Conservation (phyloP, 192 early-diverging fungal genomes). For the Coemansia sp. region DNA sequence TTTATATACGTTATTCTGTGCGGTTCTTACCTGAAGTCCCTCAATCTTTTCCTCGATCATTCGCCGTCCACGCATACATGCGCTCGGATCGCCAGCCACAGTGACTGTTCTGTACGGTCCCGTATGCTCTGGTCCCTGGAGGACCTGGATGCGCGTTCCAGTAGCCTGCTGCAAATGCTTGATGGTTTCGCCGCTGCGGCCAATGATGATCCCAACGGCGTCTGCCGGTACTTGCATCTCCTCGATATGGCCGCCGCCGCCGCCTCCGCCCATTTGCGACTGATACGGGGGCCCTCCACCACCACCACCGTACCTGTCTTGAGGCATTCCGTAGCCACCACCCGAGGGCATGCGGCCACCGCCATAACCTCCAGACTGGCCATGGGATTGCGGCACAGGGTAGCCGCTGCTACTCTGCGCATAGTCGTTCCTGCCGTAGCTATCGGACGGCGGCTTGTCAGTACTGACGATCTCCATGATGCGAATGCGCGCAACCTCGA, state of each 20-base stretch:
- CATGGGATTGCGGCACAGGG: background rate
- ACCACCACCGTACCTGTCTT: background rate
- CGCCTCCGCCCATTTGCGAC: background rate
- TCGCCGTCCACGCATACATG: slow-evolving; percentile 33
- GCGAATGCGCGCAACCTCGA: slow-evolving; percentile 66
- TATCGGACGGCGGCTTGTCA: slow-evolving; percentile 3
- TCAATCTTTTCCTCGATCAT: slow-evolving; percentile 55
- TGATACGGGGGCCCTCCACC: background rate
- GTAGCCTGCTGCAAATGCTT: slow-evolving; percentile 46
- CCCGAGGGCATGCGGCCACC: background rate
- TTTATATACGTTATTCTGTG: too few species aligned
- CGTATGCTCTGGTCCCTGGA: slow-evolving; percentile 38
- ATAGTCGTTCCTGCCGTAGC: background rate
- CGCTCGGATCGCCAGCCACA: slow-evolving; percentile 28
- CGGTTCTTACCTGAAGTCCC: slow-evolving; percentile 34
- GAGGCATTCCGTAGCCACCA: slow-evolving; percentile 13
- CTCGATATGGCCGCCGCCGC: slow-evolving; percentile 19
- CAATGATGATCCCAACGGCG: slow-evolving; percentile 47
- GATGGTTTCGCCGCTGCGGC: slow-evolving; percentile 50
- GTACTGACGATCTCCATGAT: slow-evolving; percentile 73
- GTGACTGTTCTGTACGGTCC: slow-evolving; percentile 40
- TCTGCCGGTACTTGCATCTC: slow-evolving; percentile 44
- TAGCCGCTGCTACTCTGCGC: background rate
- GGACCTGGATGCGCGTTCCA: slow-evolving; percentile 41
- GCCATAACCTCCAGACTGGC: background rate